phyloP scores from a whole-genome alignment of 2,329 filamentous ascomycete species.

The Fusarium cyanostomum region DNA sequence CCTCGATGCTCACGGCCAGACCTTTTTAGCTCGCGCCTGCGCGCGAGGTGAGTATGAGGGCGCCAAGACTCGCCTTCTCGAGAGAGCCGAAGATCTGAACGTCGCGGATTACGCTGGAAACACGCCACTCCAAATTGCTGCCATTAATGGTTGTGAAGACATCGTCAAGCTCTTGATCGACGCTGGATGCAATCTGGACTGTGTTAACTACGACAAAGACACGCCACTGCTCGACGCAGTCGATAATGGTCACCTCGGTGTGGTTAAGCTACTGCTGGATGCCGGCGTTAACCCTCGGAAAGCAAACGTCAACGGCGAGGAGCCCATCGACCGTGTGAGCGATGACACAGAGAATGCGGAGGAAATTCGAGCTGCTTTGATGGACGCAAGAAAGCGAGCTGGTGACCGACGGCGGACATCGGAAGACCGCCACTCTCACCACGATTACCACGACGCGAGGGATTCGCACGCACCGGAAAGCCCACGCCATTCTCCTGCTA shows the following conservation, averaged over 20 bases:
- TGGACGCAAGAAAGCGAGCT: constrained; percentile 66
- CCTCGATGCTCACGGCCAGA: constrained; percentile 91
- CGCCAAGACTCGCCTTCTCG: constrained; percentile 77
- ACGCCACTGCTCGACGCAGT: constrained; percentile 96
- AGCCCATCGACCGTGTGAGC: constrained; percentile 85
- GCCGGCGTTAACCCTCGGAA: constrained; percentile 92
- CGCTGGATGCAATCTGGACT: constrained; percentile 85
- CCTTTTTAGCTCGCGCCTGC: constrained; percentile 87
- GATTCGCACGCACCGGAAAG: constrained; percentile 67
- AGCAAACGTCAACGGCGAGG: constrained; percentile 90
- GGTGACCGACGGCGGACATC: constrained; percentile 65
- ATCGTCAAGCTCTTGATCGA: constrained; percentile 89
- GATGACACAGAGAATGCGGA: constrained; percentile 79
- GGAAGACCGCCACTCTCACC: constrained; percentile 63
- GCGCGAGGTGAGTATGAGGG: constrained; percentile 83
- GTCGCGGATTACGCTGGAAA: constrained; percentile 95
- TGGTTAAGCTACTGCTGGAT: constrained; percentile 83
- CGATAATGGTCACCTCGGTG: constrained; percentile 90
- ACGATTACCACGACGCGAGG: constrained; percentile 57
- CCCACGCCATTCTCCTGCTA: constrained; percentile 65
- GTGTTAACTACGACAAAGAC: constrained; percentile 81
- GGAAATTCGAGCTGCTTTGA: constrained; percentile 77
- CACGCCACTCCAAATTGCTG: constrained; percentile 91
- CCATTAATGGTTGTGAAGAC: constrained; percentile 84
- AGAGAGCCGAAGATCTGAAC: constrained; percentile 88